These are phyloP conservation scores for Calonectria fujianensis DNA, from an alignment of 2,329 filamentous ascomycete species.

Conservation along the genomic window DNA sequence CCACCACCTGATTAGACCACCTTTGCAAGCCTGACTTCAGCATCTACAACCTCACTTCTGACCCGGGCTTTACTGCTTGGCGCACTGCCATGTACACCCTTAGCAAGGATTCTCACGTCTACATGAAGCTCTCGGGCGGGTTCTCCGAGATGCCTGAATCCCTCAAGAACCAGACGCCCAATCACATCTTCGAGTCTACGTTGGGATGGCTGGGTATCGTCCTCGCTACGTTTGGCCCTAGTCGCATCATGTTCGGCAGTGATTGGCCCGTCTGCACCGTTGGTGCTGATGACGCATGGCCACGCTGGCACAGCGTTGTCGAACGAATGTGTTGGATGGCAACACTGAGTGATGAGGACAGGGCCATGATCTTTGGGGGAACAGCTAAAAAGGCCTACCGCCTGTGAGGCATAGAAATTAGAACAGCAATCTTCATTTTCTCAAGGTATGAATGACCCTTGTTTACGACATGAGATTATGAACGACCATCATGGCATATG, in stretches of 20 bases:
- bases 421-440: slow-evolving; percentile 15
- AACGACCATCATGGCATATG: slow-evolving; percentile 17
- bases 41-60: slow-evolving; percentile 73
- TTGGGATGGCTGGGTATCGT: slow-evolving; percentile 83
- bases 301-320: slow-evolving; percentile 84
- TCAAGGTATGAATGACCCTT: not conserved
- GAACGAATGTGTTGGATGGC: slow-evolving; percentile 79
- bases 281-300: slow-evolving; percentile 78
- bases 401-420: slow-evolving; percentile 56
- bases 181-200: slow-evolving; percentile 77
- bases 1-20: slow-evolving; percentile 77
- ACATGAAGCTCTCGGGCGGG: slow-evolving; percentile 92
- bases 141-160: slow-evolving; percentile 85
- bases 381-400: slow-evolving; percentile 84
- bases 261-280: slow-evolving; percentile 96
- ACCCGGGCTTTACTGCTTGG: slow-evolving; percentile 81
- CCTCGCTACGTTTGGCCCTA: slow-evolving; percentile 82
- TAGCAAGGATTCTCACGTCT: slow-evolving; percentile 78
- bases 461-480: slow-evolving; percentile 17
- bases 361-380: slow-evolving; percentile 81
- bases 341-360: slow-evolving; percentile 75
- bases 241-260: slow-evolving; percentile 89
- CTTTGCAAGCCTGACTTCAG: slow-evolving; percentile 90
- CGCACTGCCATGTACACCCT: slow-evolving; percentile 80
- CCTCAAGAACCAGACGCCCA: slow-evolving; percentile 68